A percentile compares a stretch with the other conserved stretches of the same genome.
Conservation (phyloP, 2,329 filamentous ascomycete genomes). For the Paraconiothyrium brasiliense region DNA sequence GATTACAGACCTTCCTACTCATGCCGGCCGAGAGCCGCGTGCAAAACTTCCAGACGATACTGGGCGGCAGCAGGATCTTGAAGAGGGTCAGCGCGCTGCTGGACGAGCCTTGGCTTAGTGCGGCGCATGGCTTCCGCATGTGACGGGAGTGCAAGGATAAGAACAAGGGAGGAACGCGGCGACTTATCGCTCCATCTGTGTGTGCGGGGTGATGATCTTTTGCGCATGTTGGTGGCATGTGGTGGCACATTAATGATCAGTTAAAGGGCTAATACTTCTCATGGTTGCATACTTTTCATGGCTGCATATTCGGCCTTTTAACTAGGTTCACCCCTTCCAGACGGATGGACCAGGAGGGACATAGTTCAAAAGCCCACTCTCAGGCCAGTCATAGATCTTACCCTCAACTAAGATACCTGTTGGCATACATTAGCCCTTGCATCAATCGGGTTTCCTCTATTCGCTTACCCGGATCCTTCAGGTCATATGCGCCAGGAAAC, state of each 20-base stretch:
- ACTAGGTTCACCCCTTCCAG: not conserved
- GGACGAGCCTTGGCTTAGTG: constrained; percentile 61
- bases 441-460: not conserved
- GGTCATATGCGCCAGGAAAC: constrained; percentile 24
- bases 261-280: not conserved
- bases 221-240: not conserved
- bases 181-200: not conserved
- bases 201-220: not conserved
- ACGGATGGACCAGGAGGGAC: not conserved
- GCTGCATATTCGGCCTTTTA: not conserved
- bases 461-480: constrained; percentile 20
- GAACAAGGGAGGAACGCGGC: not conserved
- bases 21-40: constrained; percentile 64
- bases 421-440: not conserved
- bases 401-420: constrained; percentile 5
- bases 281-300: not conserved
- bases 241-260: not conserved
- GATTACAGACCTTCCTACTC: constrained; percentile 64
- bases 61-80: constrained; percentile 66
- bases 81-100: constrained; percentile 61
- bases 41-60: constrained; percentile 58
- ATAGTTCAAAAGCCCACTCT: constrained; percentile 13
- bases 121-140: constrained; percentile 42
- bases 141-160: constrained; percentile 7
- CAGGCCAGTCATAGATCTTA: constrained; percentile 21